These are phyloP conservation scores for Paxillus involutus DNA, from an alignment of 768 basidiomycete genomes.

Conservation along the genomic window DNA sequence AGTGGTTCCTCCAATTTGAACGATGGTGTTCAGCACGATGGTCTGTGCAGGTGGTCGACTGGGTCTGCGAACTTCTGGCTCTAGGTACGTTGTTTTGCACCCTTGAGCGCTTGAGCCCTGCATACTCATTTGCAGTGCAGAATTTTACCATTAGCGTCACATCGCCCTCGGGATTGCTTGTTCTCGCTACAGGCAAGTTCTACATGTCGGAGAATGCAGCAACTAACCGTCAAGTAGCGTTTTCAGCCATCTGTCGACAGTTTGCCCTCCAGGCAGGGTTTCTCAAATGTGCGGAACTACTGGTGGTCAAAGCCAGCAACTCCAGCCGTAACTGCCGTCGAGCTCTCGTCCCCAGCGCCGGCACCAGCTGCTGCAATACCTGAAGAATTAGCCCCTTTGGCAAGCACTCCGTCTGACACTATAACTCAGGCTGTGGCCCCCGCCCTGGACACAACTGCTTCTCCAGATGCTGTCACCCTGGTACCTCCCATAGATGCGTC, in stretches of 20 bases:
- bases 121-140: slow-evolving; percentile 19
- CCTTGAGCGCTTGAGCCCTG: not conserved
- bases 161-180: slow-evolving; percentile 10
- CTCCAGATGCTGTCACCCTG: slow-evolving; percentile 8
- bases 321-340: not conserved
- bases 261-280: slow-evolving; percentile 10
- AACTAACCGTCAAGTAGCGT: slow-evolving; percentile 8
- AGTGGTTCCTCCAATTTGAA: slow-evolving; percentile 2
- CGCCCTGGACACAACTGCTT: not conserved
- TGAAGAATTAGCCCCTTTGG: not conserved
- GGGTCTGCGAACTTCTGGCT: slow-evolving; percentile 18
- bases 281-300: slow-evolving; percentile 24
- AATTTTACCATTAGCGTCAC: slow-evolving; percentile 7
- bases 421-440: not conserved
- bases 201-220: not conserved
- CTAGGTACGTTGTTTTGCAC: slow-evolving; percentile 15
- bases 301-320: slow-evolving; percentile 31
- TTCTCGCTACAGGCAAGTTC: slow-evolving; percentile 17
- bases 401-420: not conserved
- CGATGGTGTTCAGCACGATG: slow-evolving; percentile 20
- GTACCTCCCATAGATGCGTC: slow-evolving; percentile 8
- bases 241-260: not conserved
- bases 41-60: slow-evolving; percentile 22
- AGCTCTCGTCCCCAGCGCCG: not conserved
- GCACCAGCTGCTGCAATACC: slow-evolving; percentile 4